Conservation (phyloP, 108 stramenopile genomes). For the Chaetoceros muelleri region DNA sequence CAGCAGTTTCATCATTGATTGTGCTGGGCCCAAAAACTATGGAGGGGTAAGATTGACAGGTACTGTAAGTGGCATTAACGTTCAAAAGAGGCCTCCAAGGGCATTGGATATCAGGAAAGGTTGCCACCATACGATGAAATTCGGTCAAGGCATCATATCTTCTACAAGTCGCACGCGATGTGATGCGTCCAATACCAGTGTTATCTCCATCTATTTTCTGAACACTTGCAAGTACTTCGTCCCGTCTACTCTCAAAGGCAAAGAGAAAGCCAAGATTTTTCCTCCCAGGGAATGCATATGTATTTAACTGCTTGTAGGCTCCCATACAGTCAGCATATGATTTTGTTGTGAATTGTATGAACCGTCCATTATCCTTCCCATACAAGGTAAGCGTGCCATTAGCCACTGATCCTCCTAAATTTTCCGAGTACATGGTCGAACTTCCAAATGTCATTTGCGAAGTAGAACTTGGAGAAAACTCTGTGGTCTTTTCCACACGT, state of each 20-base stretch:
- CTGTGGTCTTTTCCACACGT: slow-evolving; percentile 54
- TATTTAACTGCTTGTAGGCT: slow-evolving; percentile 61
- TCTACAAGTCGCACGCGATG: slow-evolving; percentile 36
- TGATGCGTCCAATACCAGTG: slow-evolving; percentile 22
- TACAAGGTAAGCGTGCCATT: slow-evolving; percentile 15
- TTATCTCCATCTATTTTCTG: slow-evolving; percentile 19
- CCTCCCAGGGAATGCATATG: slow-evolving; percentile 85
- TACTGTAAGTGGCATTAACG: slow-evolving; percentile 57
- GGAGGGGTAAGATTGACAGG: slow-evolving; percentile 82
- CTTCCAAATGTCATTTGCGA: not conserved
- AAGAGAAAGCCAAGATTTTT: slow-evolving; percentile 80
- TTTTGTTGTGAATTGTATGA: slow-evolving; percentile 58
- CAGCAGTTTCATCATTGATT: slow-evolving; percentile 36
- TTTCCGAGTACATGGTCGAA: not conserved
- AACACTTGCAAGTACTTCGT: slow-evolving; percentile 45
- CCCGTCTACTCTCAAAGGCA: slow-evolving; percentile 77
- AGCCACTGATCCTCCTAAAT: not conserved
- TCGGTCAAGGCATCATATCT: slow-evolving; percentile 64
- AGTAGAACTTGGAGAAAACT: not conserved
- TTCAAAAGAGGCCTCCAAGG: slow-evolving; percentile 49
- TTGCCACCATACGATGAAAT: slow-evolving; percentile 36
- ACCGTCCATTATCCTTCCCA: slow-evolving; percentile 64
- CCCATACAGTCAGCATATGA: slow-evolving; percentile 57
- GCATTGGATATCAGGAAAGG: slow-evolving; percentile 16
- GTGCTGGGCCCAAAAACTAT: slow-evolving; percentile 80